Conservation (phyloP, 495 filamentous ascomycete species). For the Trichoderma parareesei region DNA sequence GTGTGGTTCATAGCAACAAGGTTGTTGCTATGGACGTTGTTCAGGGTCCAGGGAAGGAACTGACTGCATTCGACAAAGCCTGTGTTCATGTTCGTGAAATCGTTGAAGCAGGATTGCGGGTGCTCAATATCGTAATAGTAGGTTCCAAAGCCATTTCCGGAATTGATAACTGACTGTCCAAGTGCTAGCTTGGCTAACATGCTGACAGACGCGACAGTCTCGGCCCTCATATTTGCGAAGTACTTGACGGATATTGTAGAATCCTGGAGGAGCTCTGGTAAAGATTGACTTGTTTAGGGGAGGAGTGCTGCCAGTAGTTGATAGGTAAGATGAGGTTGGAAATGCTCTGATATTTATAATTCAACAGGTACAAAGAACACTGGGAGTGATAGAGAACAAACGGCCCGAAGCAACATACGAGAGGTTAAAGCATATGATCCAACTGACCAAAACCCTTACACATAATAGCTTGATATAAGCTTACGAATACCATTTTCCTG, state of each 20-base stretch:
- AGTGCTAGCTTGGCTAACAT: background rate
- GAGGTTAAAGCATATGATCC: background rate
- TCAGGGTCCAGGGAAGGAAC: background rate
- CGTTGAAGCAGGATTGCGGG: background rate
- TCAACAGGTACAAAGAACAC: background rate
- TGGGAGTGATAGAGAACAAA: background rate
- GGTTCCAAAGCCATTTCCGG: background rate
- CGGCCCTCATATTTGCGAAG: background rate
- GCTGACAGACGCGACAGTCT: background rate
- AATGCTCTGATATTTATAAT: background rate
- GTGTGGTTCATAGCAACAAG: conserved; percentile 2
- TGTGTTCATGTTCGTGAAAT: background rate
- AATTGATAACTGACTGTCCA: background rate
- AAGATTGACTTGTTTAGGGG: background rate
- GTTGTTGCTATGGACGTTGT: background rate
- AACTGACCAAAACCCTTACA: background rate
- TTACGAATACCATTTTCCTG: background rate
- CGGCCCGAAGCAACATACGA: background rate
- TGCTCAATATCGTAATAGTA: background rate
- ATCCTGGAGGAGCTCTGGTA: background rate
- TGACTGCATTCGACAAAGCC: background rate
- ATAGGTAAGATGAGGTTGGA: background rate
- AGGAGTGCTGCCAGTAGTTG: background rate
- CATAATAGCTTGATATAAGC: background rate
- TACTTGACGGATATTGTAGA: background rate